Evolutionary conservation across 2,329 filamentous ascomycete species (phyloP).

Genomic region (Trichoderma koningiopsis): DNA sequence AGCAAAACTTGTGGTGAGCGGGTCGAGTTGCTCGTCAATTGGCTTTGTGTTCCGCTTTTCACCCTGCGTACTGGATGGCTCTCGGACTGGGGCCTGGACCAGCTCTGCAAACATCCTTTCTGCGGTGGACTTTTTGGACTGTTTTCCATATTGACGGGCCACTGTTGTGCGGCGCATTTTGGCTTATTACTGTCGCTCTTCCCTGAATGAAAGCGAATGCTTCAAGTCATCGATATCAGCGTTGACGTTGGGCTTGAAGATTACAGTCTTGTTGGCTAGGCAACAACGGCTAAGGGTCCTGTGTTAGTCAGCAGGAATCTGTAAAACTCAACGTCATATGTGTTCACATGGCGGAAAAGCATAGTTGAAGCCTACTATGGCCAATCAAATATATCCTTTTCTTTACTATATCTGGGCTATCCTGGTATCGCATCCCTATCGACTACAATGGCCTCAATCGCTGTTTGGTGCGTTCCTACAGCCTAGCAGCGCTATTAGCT

Average conservation of each 20-base stretch:
- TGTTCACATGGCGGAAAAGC: not conserved
- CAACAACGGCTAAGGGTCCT: conserved; percentile 26
- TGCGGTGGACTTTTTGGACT: conserved; percentile 49
- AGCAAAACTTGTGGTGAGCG: conserved; percentile 42
- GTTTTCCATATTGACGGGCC: conserved; percentile 55
- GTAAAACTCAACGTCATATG: conserved; percentile 14
- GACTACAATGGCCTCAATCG: not conserved
- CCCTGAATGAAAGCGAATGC: not conserved
- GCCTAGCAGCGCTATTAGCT: not conserved
- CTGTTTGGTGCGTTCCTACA: not conserved
- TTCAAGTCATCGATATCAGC: not conserved
- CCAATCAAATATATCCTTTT: not conserved
- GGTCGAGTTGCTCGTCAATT: conserved; percentile 35
- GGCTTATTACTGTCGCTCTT: not conserved
- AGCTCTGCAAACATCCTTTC: conserved; percentile 55
- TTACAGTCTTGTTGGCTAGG: conserved; percentile 31
- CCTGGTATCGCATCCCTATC: not conserved
- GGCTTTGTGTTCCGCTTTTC: conserved; percentile 26
- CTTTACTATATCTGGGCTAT: not conserved
- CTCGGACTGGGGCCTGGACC: conserved; percentile 52
- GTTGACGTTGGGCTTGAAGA: conserved; percentile 25
- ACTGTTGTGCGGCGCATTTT: conserved; percentile 50
- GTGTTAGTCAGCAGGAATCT: conserved; percentile 14
- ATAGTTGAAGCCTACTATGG: not conserved
- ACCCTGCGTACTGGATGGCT: conserved; percentile 28